A percentile compares a stretch with the other conserved stretches of the same genome.
phyloP scores from a whole-genome alignment of 176 grass and related monocot species.

The Thinopyrum elongatum region DNA sequence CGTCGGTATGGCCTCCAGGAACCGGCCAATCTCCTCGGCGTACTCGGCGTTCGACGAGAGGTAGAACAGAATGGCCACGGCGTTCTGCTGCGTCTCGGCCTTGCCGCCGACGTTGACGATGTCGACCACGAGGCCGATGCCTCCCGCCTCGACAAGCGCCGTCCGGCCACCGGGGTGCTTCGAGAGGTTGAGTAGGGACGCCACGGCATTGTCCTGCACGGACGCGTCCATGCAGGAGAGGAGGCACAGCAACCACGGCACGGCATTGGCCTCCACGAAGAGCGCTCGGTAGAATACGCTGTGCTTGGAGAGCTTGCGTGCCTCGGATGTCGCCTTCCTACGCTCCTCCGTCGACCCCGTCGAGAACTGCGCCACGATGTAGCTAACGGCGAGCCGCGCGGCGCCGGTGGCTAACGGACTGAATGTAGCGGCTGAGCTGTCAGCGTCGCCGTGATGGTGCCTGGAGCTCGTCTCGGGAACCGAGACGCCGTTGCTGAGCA shows the following conservation, averaged over 20 bases:
- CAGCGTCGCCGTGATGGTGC: constrained; percentile 29
- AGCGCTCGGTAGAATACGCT: constrained; percentile 57
- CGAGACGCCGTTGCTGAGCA: constrained; percentile 42
- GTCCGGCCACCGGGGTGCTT: constrained; percentile 61
- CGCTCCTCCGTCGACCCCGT: constrained; percentile 41
- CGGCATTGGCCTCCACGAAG: constrained; percentile 61
- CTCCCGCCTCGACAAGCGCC: constrained; percentile 57
- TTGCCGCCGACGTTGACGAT: constrained; percentile 54
- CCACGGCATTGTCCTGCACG: constrained; percentile 72
- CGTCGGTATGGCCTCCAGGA: constrained; percentile 66
- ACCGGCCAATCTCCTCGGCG: constrained; percentile 59
- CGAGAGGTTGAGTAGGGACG: constrained; percentile 62
- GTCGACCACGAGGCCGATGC: constrained; percentile 71
- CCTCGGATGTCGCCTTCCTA: constrained; percentile 69
- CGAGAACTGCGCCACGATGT: constrained; percentile 45
- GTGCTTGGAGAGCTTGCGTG: constrained; percentile 68
- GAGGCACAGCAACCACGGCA: constrained; percentile 75
- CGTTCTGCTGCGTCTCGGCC: constrained; percentile 64
- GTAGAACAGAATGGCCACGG: constrained; percentile 80
- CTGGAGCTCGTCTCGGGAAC: constrained; percentile 32
- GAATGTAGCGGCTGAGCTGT: constrained; percentile 22
- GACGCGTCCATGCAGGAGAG: constrained; percentile 56
- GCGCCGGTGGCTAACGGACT: constrained; percentile 36
- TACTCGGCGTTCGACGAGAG: constrained; percentile 54
- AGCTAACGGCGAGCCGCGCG: constrained; percentile 36